Conservation (phyloP, 208 protist genomes). For the Leishmania aethiopica region DNA sequence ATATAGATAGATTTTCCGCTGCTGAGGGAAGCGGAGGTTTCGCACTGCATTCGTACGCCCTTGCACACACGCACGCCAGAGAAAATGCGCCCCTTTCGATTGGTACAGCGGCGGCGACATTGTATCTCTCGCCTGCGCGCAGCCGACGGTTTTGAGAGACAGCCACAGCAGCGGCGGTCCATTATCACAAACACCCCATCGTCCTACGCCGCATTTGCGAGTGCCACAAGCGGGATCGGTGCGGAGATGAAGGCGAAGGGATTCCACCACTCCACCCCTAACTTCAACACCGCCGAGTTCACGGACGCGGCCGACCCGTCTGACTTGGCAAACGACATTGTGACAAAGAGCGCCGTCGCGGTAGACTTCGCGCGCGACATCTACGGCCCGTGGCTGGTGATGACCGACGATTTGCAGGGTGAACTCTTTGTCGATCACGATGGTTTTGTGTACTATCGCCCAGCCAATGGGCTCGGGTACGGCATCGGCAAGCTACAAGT, state of each 20-base stretch:
- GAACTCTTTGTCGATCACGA: slow-evolving; percentile 91
- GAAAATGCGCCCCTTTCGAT: slow-evolving; percentile 1
- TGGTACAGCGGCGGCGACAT: background rate
- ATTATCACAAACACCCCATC: background rate
- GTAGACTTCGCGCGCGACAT: slow-evolving; percentile 72
- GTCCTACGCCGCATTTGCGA: background rate
- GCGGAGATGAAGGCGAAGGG: slow-evolving; percentile 45
- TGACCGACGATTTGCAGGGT: slow-evolving; percentile 85
- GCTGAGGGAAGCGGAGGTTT: background rate
- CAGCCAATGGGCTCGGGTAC: slow-evolving; percentile 85
- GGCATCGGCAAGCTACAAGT: slow-evolving; percentile 77
- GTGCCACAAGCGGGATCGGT: slow-evolving; percentile 4
- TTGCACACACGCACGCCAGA: background rate
- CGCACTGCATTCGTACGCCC: background rate
- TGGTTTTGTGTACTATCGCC: slow-evolving; percentile 81
- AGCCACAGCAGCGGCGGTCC: background rate
- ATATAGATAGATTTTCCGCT: background rate
- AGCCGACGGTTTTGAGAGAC: too few species aligned
- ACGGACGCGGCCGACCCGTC: slow-evolving; percentile 18
- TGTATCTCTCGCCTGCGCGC: background rate
- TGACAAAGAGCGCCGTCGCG: slow-evolving; percentile 51
- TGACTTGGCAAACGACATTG: slow-evolving; percentile 53
- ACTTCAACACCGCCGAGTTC: slow-evolving; percentile 62
- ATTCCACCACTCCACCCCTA: slow-evolving; percentile 69
- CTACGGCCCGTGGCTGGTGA: slow-evolving; percentile 87